These are phyloP conservation scores for Cytospora leucostoma DNA, from an alignment of 2,329 filamentous ascomycete genomes.

Conservation along the genomic window DNA sequence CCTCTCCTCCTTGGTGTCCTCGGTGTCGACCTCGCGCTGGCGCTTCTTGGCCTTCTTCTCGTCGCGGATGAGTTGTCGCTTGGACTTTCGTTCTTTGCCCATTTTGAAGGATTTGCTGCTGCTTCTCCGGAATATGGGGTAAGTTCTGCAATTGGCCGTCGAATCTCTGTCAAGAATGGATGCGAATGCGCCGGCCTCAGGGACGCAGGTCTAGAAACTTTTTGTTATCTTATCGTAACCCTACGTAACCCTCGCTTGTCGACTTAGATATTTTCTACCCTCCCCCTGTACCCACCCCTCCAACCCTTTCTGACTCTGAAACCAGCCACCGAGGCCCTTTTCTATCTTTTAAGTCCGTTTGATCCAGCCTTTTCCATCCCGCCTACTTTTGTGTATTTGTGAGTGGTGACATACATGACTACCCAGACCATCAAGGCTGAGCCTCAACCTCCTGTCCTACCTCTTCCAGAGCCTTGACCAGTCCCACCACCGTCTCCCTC, in stretches of 20 bases:
- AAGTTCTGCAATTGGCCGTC: neutral
- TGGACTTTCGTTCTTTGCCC: conserved; percentile 41
- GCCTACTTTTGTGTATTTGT: too few relatives aligned
- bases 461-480: conserved; percentile 56
- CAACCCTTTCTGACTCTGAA: neutral
- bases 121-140: neutral
- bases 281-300: neutral
- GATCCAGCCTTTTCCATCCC: neutral
- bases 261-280: neutral
- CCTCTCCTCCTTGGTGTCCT: conserved; percentile 32
- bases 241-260: neutral
- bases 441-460: conserved; percentile 39
- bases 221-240: conserved; percentile 20
- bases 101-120: conserved; percentile 28
- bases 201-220: conserved; percentile 8
- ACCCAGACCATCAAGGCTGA: neutral
- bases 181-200: neutral
- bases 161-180: neutral
- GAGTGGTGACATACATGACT: neutral
- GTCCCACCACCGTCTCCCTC: conserved; percentile 51
- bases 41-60: conserved; percentile 42
- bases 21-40: conserved; percentile 33
- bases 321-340: neutral
- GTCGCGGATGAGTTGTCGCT: conserved; percentile 40
- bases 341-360: neutral